Evolutionary conservation across 2,329 filamentous ascomycete species (phyloP).

Genomic region (Cucurbitaria berberidis): DNA sequence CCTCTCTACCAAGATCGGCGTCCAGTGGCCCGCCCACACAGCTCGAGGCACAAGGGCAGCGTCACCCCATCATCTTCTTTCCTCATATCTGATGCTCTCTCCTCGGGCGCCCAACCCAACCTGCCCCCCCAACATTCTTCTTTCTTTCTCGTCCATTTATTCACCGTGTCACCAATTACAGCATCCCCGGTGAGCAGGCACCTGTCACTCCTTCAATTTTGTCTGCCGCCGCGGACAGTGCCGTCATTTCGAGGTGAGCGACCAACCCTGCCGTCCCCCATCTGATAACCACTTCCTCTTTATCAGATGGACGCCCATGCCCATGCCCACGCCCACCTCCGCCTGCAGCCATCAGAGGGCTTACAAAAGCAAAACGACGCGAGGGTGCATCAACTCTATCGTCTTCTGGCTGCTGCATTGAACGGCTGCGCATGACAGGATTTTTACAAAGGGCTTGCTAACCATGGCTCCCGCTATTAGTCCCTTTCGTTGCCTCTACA

Average conservation of each 20-base stretch:
- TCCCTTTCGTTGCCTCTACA: constrained; percentile 29
- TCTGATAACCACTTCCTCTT: constrained; percentile 32
- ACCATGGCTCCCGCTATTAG: constrained; percentile 32
- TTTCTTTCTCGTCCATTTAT: neutral
- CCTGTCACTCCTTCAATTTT: constrained; percentile 23
- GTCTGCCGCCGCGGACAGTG: constrained; percentile 14
- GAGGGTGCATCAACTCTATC: neutral
- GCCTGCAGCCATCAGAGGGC: too few relatives aligned
- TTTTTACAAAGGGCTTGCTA: constrained; percentile 28
- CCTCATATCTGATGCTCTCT: constrained; percentile 8
- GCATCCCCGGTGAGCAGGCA: constrained; percentile 6
- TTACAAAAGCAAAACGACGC: constrained; percentile 5
- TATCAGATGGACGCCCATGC: constrained; percentile 16
- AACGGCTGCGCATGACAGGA: neutral
- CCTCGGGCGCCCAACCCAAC: constrained; percentile 2
- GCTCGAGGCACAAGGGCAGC: too few relatives aligned
- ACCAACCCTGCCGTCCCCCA: too few relatives aligned
- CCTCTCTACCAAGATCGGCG: constrained; percentile 9
- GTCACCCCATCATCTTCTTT: constrained; percentile 21
- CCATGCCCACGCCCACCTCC: too few relatives aligned
- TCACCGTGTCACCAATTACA: constrained; percentile 18
- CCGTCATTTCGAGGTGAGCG: constrained; percentile 20
- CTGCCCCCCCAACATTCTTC: neutral
- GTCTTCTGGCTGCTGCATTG: neutral
- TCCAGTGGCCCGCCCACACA: constrained; percentile 3